Evolutionary conservation across 306 rosid genomes (phyloP).

Genomic region (Cucumis sativus): DNA sequence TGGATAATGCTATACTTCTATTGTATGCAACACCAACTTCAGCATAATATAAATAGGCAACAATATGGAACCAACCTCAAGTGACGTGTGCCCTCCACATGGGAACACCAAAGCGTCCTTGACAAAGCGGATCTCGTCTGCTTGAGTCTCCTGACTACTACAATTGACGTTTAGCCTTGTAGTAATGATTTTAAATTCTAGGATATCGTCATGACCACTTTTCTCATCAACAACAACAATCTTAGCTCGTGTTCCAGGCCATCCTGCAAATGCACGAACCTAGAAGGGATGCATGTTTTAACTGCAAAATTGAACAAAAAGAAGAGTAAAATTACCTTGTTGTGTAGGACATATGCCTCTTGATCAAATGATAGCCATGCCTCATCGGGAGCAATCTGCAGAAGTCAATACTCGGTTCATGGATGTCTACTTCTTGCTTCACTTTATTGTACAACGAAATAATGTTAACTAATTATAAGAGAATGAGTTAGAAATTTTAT

Average conservation of each 20-base stretch:
- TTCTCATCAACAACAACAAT: constrained; percentile 31
- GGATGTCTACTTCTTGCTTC: not conserved
- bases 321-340: constrained; percentile 54
- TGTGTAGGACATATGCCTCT: constrained; percentile 64
- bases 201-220: constrained; percentile 29
- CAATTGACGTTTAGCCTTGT: constrained; percentile 38
- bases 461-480: not conserved
- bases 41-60: not conserved
- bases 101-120: constrained; percentile 61
- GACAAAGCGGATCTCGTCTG: constrained; percentile 33
- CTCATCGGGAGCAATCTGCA: constrained; percentile 69
- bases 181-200: constrained; percentile 69
- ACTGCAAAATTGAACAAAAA: constrained; percentile 19
- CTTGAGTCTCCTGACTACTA: constrained; percentile 27
- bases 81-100: constrained; percentile 34
- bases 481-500: not conserved
- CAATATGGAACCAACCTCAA: constrained; percentile 45
- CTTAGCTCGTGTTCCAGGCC: constrained; percentile 93
- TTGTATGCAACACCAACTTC: not conserved
- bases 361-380: constrained; percentile 68
- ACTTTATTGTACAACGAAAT: not conserved
- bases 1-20: not conserved
- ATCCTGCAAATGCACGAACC: constrained; percentile 98
- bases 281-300: constrained; percentile 42
- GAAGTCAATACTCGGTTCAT: not conserved